phyloP scores from a whole-genome alignment of 257 asterid species.

The Capsicum chinense region DNA sequence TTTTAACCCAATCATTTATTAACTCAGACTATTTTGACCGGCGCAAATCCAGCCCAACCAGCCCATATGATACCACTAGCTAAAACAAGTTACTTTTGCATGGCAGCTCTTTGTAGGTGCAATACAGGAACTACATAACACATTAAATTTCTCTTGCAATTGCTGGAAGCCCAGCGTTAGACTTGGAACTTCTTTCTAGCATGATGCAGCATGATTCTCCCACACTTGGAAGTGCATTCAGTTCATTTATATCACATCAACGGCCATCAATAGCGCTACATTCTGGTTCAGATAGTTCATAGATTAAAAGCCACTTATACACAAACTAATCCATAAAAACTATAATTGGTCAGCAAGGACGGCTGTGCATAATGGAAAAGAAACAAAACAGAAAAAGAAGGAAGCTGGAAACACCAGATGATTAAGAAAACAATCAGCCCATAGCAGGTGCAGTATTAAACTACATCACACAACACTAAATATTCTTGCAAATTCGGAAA shows the following conservation, averaged over 20 bases:
- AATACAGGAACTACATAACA: not conserved
- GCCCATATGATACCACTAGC: not conserved
- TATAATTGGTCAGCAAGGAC: not conserved
- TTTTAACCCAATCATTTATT: slow-evolving; percentile 5
- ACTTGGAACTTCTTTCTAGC: not conserved
- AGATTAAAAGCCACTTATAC: not conserved
- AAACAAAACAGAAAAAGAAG: not conserved
- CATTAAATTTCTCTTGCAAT: slow-evolving; percentile 12
- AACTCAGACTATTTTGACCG: not conserved
- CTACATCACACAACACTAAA: not conserved
- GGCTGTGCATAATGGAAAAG: not conserved
- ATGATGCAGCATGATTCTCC: slow-evolving; percentile 5
- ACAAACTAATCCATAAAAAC: not conserved
- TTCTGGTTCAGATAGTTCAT: not conserved
- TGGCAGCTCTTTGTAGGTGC: not conserved
- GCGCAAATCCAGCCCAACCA: not conserved
- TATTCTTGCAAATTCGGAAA: slow-evolving; percentile 8
- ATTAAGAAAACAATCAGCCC: not conserved
- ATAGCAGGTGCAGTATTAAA: slow-evolving; percentile 1
- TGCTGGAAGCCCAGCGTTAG: not conserved
- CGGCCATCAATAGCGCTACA: not conserved
- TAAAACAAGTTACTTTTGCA: not conserved
- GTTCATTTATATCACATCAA: not conserved
- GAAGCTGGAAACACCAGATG: not conserved
- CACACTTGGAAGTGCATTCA: not conserved